Conservation (phyloP, 495 filamentous ascomycete genomes). For the Xylaria scruposa region DNA sequence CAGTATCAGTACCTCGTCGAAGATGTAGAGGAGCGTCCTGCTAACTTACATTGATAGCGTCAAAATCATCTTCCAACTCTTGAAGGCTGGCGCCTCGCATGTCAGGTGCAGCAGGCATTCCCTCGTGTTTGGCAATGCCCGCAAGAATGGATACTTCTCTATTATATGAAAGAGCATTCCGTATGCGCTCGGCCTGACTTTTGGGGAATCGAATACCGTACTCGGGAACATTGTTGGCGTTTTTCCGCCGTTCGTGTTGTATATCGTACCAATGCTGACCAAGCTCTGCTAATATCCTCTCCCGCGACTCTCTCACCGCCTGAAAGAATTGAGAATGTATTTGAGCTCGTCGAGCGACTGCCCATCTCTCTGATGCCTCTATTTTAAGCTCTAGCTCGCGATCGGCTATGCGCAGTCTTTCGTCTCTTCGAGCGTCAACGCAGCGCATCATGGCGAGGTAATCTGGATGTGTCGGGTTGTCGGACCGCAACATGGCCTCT, state of each 20-base stretch:
- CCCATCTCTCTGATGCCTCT: slow-evolving; percentile 71
- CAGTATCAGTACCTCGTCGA: slow-evolving; percentile 12
- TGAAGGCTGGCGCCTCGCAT: slow-evolving; percentile 71
- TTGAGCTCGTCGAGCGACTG: slow-evolving; percentile 80
- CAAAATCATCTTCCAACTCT: slow-evolving; percentile 84
- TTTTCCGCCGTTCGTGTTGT: slow-evolving; percentile 85
- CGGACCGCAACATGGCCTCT: slow-evolving; percentile 77
- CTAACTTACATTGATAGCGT: slow-evolving; percentile 83
- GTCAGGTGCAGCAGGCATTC: slow-evolving; percentile 92
- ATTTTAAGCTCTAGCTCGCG: slow-evolving; percentile 74
- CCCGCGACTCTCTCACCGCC: slow-evolving; percentile 77
- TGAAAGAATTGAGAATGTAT: slow-evolving; percentile 88
- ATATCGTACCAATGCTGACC: slow-evolving; percentile 90
- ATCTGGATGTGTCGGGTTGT: slow-evolving; percentile 85
- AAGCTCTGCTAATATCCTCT: slow-evolving; percentile 75
- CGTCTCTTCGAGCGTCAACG: slow-evolving; percentile 78
- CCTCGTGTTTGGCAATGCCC: slow-evolving; percentile 90
- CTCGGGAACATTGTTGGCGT: slow-evolving; percentile 80
- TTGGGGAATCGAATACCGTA: slow-evolving; percentile 76
- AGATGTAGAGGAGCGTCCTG: neutral
- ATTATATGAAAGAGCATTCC: slow-evolving; percentile 86
- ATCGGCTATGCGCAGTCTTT: slow-evolving; percentile 77
- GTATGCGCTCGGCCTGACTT: slow-evolving; percentile 72
- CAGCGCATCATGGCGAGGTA: slow-evolving; percentile 84
- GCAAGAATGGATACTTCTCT: slow-evolving; percentile 89